These are phyloP conservation scores for Apophysomyces sp. DNA, from an alignment of 371 early-diverging fungal genomes.

Conservation along the genomic window DNA sequence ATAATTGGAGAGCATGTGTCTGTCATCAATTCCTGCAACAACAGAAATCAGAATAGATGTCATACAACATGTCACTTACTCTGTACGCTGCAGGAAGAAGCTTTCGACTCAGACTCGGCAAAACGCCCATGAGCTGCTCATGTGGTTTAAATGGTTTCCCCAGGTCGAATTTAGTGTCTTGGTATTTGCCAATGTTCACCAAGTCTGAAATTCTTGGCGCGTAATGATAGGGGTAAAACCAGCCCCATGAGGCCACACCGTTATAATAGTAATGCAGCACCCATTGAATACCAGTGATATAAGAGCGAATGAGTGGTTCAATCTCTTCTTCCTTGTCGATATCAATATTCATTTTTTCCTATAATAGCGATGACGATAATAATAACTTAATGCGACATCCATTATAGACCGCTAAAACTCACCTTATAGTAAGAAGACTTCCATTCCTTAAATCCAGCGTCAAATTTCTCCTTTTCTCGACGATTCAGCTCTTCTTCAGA, in stretches of 20 bases:
- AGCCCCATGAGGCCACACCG: constrained; percentile 97
- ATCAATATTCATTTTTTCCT: constrained; percentile 73
- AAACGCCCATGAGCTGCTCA: constrained; percentile 98
- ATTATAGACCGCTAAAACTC: neutral
- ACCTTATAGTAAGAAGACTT: constrained; percentile 73
- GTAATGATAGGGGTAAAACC: constrained; percentile 99
- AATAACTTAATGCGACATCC: neutral
- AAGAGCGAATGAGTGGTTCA: constrained; percentile 69
- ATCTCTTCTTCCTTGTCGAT: constrained; percentile 48
- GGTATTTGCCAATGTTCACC: constrained; percentile 55
- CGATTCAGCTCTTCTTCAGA: constrained; percentile 41
- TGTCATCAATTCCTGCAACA: constrained; percentile 72
- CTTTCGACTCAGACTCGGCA: constrained; percentile 85
- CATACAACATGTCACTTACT: constrained; percentile 19
- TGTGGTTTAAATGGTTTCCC: constrained; percentile 94
- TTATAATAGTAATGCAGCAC: constrained; percentile 95
- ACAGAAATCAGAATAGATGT: neutral
- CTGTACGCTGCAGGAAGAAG: constrained; percentile 82
- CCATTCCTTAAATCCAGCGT: constrained; percentile 61
- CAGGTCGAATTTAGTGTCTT: constrained; percentile 65
- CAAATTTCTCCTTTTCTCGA: constrained; percentile 56
- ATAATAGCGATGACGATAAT: neutral
- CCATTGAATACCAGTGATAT: constrained; percentile 97
- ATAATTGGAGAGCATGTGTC: constrained; percentile 81
- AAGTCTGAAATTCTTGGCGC: constrained; percentile 93